Base-by-base conservation (phyloP, 345 rosid genomes). In the Orychophragmus violaceus region DNA sequence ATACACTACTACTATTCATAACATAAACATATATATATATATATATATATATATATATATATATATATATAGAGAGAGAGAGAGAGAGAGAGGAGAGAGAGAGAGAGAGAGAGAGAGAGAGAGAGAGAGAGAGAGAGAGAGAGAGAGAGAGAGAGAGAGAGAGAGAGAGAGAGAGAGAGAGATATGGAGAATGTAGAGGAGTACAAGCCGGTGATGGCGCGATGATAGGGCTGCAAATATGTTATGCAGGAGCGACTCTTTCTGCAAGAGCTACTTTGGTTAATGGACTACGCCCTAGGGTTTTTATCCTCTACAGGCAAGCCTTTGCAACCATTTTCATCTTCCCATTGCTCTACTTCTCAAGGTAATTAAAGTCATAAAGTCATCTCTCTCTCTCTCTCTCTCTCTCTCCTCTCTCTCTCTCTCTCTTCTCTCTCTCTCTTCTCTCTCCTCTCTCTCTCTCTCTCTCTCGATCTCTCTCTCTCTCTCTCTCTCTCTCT, bases 231-330 rank as follows among this genome's bases (percentile, higher is more conserved):
- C 19, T 79, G 17, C 77, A 79, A 33, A 0, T 68, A 13, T 56
- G 68, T 51, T 75, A 79, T 45, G 71, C 82, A 58, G 79, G 69
- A 11, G 64, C 68, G 10, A 66, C 75, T 63, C 69, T 79, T 17
- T 53, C 57, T 5, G 65, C 74, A 9, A 75, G 74, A 64, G 69
- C 66, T 27, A 64, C 80, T 32, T 13, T 79, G 54, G 64, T 68
- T 44, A 56, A 69, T 37, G 82, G 82, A 17, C 19, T 59, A 75
- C 76, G 72, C 52, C 79, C 82, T 36, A 50, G 75, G 3, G 72
- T 79, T 52, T 79, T 79, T 59, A 71, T 76, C 8, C 58, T 79
- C 46, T 79, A 79, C 5, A 68, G 82, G 23, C 82, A 79, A 76
- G 82, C 79, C 64, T 58, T 76, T 46, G 82, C 82, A 7, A 79